Percentiles rank a stretch among this genome's conserved stretches.
These are phyloP conservation scores for Poa pratensis DNA, from an alignment of 176 grass and related monocot species.

Conservation along the genomic window DNA sequence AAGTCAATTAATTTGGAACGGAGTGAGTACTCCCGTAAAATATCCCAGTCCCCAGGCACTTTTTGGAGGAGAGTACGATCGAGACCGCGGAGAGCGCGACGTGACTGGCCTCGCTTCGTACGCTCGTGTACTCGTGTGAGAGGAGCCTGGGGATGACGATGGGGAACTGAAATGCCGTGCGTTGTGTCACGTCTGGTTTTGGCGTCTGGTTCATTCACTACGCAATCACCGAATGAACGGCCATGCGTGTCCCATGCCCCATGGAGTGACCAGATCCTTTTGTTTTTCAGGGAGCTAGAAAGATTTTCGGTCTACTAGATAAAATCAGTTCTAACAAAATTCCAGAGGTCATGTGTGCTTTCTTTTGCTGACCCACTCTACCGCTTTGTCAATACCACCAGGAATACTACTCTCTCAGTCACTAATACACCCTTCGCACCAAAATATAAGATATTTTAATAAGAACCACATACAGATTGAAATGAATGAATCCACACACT, in stretches of 20 bases:
- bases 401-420: too few species aligned
- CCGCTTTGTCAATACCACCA: too few species aligned
- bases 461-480: too few species aligned
- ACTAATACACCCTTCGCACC: too few species aligned
- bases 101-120: neutral
- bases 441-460: too few species aligned
- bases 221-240: neutral
- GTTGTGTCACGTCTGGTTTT: neutral
- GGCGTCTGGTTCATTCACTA: neutral
- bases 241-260: neutral
- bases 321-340: too few species aligned
- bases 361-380: too few species aligned
- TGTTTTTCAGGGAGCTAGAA: neutral
- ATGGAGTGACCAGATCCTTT: neutral
- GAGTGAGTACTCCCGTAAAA: slow-evolving; percentile 23
- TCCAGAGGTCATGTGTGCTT: too few species aligned
- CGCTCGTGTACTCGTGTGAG: neutral
- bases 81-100: too few species aligned
- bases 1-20: too few species aligned
- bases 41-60: neutral
- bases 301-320: too few species aligned
- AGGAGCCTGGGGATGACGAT: neutral
- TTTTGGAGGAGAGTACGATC: neutral
- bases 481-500: too few species aligned
- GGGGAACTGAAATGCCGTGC: neutral